Evolutionary conservation across 1,139 yeast species (phyloP).

Genomic region (Martiniozyma asiatica): DNA sequence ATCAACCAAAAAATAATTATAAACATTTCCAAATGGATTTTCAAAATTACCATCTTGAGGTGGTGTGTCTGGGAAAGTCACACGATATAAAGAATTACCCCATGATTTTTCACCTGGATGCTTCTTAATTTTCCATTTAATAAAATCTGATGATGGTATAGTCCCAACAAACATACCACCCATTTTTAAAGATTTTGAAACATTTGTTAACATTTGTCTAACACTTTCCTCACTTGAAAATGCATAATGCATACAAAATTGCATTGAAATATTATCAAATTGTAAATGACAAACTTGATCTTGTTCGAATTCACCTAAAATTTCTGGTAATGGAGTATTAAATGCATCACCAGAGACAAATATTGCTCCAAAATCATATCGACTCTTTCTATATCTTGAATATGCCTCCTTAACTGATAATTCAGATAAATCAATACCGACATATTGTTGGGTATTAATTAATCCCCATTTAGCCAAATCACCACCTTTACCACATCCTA

Average conservation of each 20-base stretch:
- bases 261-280: constrained; percentile 79
- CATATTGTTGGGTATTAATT: constrained; percentile 59
- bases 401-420: constrained; percentile 79
- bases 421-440: constrained; percentile 89
- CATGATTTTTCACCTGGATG: constrained; percentile 47
- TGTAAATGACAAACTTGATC: constrained; percentile 52
- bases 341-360: constrained; percentile 92
- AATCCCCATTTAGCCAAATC: constrained; percentile 84
- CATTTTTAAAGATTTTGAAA: constrained; percentile 57
- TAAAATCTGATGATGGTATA: constrained; percentile 83
- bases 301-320: constrained; percentile 42
- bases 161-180: constrained; percentile 93
- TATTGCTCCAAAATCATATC: constrained; percentile 56
- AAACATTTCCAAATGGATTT: constrained; percentile 74
- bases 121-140: constrained; percentile 48
- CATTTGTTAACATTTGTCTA: constrained; percentile 58
- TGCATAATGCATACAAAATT: constrained; percentile 90
- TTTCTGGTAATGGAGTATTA: constrained; percentile 52
- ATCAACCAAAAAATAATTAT: constrained; percentile 72
- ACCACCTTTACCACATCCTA: constrained; percentile 98
- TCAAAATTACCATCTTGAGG: constrained; percentile 63
- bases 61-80: constrained; percentile 64
- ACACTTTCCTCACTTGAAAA: constrained; percentile 79
- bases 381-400: constrained; percentile 50
- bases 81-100: constrained; percentile 78